A percentile compares a stretch with the other conserved stretches of the same genome.
These are phyloP conservation scores for Chaetothyriales sp. DNA, from an alignment of 2,329 filamentous ascomycete species.

Conservation along the genomic window DNA sequence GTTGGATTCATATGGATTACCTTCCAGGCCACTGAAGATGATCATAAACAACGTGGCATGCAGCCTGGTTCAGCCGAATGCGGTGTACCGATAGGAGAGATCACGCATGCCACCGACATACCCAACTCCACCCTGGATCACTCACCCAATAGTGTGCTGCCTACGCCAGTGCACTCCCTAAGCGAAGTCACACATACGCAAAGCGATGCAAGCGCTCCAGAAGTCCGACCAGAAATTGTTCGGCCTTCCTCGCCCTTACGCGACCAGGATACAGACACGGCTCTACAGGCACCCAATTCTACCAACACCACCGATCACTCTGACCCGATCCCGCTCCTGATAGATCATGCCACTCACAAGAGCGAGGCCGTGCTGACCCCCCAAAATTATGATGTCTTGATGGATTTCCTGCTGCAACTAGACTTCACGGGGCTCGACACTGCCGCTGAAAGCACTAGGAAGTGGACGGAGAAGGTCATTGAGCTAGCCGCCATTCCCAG, in stretches of 20 bases:
- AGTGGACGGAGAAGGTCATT: slow-evolving; percentile 13
- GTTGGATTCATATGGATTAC: slow-evolving; percentile 94
- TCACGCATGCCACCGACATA: not conserved
- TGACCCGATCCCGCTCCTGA: too few relatives aligned
- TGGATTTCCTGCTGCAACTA: slow-evolving; percentile 13
- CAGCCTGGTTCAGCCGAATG: too few relatives aligned
- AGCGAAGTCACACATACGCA: not conserved
- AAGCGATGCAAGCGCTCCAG: not conserved
- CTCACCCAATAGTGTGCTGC: not conserved
- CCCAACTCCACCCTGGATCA: not conserved
- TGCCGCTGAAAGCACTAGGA: slow-evolving; percentile 11
- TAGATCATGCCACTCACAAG: not conserved
- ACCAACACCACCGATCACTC: not conserved
- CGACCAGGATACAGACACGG: not conserved
- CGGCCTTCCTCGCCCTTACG: not conserved
- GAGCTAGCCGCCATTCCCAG: slow-evolving; percentile 6
- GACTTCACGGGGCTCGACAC: slow-evolving; percentile 13
- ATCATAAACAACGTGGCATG: too few relatives aligned
- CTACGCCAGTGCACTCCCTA: not conserved
- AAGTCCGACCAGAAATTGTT: not conserved
- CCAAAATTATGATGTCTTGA: slow-evolving; percentile 11
- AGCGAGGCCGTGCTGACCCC: slow-evolving; percentile 7
- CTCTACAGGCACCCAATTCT: not conserved
- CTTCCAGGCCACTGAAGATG: slow-evolving; percentile 33
- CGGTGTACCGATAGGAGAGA: too few relatives aligned